Percentiles rank a stretch among this genome's conserved stretches.
Conservation (phyloP, 2,329 filamentous ascomycete species). For the Fusarium decemcellulare region DNA sequence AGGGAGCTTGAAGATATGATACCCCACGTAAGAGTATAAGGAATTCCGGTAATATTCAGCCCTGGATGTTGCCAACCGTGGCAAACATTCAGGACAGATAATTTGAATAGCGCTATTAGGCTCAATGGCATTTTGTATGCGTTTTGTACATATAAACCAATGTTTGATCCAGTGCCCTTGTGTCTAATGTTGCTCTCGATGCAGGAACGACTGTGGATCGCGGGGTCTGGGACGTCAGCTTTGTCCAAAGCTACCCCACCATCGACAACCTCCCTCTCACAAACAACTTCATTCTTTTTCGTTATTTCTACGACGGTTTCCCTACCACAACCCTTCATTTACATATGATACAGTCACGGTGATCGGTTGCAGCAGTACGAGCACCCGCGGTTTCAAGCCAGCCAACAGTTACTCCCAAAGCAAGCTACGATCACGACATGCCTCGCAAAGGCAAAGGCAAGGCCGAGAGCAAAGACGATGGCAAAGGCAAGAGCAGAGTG, state of each 20-base stretch:
- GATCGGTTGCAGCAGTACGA: neutral
- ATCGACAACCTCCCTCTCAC: slow-evolving; percentile 13
- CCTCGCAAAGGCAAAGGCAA: slow-evolving; percentile 44
- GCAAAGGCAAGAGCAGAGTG: slow-evolving; percentile 32
- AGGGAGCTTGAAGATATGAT: slow-evolving; percentile 39
- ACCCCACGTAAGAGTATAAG: slow-evolving; percentile 37
- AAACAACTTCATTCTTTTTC: slow-evolving; percentile 28
- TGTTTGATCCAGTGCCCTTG: neutral
- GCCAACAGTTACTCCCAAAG: neutral
- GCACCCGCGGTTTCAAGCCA: neutral
- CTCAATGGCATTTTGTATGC: neutral
- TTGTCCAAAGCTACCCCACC: slow-evolving; percentile 30
- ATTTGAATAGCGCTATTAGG: neutral
- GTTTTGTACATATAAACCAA: neutral
- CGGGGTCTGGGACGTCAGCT: slow-evolving; percentile 15
- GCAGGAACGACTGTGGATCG: slow-evolving; percentile 37
- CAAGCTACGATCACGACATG: slow-evolving; percentile 39
- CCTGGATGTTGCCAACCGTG: slow-evolving; percentile 5
- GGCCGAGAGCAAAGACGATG: no score
- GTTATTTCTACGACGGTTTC: slow-evolving; percentile 3
- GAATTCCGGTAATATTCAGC: slow-evolving; percentile 8
- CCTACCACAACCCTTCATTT: neutral
- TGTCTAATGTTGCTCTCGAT: neutral
- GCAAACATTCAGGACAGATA: neutral
- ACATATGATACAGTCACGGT: neutral